phyloP scores from a whole-genome alignment of 306 rosid genomes.

The Cucurbita argyrosperma region DNA sequence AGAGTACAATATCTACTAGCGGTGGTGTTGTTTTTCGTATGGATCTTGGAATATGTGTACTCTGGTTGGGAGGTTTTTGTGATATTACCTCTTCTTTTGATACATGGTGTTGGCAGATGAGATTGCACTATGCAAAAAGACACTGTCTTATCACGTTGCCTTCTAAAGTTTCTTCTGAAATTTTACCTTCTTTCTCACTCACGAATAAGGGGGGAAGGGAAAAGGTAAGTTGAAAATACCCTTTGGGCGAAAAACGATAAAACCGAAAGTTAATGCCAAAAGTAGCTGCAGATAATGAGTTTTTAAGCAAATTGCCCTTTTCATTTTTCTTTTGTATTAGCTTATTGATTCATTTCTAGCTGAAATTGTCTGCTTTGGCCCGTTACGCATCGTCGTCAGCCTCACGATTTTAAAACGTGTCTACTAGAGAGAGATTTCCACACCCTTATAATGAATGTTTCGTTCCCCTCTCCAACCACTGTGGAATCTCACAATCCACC shows the following conservation, averaged over 20 bases:
- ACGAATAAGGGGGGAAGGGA: neutral
- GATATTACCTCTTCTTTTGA: neutral
- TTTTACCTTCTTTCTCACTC: slow-evolving; percentile 3
- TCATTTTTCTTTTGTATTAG: neutral
- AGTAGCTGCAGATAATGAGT: neutral
- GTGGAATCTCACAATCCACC: too few species aligned
- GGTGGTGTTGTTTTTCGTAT: too few species aligned
- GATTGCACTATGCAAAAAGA: neutral
- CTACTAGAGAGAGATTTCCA: too few species aligned
- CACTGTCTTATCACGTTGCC: neutral
- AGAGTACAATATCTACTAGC: too few species aligned
- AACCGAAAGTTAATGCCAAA: neutral
- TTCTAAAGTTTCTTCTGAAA: neutral
- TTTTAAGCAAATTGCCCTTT: neutral
- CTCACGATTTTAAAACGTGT: too few species aligned
- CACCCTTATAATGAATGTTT: too few species aligned
- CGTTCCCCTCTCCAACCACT: too few species aligned
- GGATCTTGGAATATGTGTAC: neutral
- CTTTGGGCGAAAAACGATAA: neutral
- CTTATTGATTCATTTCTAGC: too few species aligned
- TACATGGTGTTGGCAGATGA: neutral
- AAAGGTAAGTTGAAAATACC: neutral
- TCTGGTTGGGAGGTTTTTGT: neutral
- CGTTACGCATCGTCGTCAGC: too few species aligned
- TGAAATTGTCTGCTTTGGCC: too few species aligned